phyloP scores from a whole-genome alignment of 202 grass and related monocot genomes.

The Zoysia matrella region DNA sequence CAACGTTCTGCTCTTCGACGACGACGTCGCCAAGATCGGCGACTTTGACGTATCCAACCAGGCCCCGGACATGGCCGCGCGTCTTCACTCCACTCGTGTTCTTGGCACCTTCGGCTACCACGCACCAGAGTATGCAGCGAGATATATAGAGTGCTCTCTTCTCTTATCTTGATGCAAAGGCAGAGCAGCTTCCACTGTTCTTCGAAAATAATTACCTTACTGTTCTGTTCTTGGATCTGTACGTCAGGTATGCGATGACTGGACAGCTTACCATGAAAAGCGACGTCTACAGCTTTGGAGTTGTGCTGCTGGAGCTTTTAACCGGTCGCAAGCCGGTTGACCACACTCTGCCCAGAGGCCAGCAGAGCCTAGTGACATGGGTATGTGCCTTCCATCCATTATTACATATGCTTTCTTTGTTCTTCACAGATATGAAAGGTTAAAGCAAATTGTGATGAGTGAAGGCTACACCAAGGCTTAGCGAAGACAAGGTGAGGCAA shows the following conservation, averaged over 20 bases:
- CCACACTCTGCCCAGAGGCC: constrained; percentile 67
- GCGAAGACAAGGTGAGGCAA: neutral
- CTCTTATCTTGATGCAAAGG: too few species aligned
- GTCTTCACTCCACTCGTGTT: constrained; percentile 63
- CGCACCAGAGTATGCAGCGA: constrained; percentile 47
- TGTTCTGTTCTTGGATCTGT: neutral
- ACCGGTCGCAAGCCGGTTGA: constrained; percentile 65
- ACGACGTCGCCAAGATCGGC: constrained; percentile 43
- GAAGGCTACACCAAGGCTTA: neutral
- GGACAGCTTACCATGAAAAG: constrained; percentile 65
- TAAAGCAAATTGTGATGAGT: constrained; percentile 7
- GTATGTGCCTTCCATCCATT: constrained; percentile 30
- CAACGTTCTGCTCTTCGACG: constrained; percentile 71
- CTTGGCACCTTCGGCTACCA: constrained; percentile 67
- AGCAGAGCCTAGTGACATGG: constrained; percentile 76
- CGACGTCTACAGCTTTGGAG: constrained; percentile 70
- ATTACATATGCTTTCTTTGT: neutral
- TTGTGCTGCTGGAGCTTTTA: constrained; percentile 66
- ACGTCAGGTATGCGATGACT: constrained; percentile 58
- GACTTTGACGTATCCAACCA: constrained; percentile 52
- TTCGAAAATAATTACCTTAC: too few species aligned
- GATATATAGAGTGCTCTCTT: neutral
- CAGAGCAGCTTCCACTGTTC: too few species aligned
- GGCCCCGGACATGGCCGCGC: constrained; percentile 42
- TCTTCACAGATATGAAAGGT: neutral